Base-by-base conservation (phyloP, 2,329 filamentous ascomycete genomes). In the Claviceps capensis region DNA sequence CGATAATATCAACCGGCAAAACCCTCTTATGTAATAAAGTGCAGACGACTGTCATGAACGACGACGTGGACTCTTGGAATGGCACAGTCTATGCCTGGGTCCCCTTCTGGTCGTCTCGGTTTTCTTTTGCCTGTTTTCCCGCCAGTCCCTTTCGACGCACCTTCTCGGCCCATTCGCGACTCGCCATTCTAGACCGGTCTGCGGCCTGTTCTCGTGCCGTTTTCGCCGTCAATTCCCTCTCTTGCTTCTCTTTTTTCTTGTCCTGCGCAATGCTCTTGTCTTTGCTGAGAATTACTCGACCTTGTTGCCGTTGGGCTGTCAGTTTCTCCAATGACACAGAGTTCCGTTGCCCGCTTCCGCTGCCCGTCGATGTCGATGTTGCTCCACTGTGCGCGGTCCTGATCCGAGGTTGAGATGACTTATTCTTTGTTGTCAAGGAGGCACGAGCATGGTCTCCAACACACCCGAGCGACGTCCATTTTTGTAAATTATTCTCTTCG, bases 131-230 rank as follows among this genome's bases (percentile, higher is more conserved):
- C 34, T 57, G 58, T 38, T 46, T 56, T 41, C 59, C 46, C 26
- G 60, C 58, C 43, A 56, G 47, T 51, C 67, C 66, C 60, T 71
- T 75, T 17, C 63, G 67, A 40, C 70, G 69, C 61, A 77, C 75
- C 65, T 75, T 80, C 61, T 81, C 78, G 11, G 79, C 79, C 79
- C 80, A 83, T 58, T 81, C 76, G 37, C 79, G 73, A 57, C 78
- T 78, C 53, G 76, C 72, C 61, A 72, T 69, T 51, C 80, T 72
- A 51, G 78, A 79, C 59, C 76, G 72, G 63, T 83, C 79, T 9
- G 81, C 79, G 23, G 81, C 81, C 59, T 80, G 70, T 58, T 80
- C 74, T 45, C 81, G 70, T 7, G 79, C 79, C 51, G 69, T 60
- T 59, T 74, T 78, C 14, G 79, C 74, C 40, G 71, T 68, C 47